Evolutionary conservation across 495 filamentous ascomycete species (phyloP), one percentile per base, ranked within the genome.

Genomic region (Echria macrotheca): DNA sequence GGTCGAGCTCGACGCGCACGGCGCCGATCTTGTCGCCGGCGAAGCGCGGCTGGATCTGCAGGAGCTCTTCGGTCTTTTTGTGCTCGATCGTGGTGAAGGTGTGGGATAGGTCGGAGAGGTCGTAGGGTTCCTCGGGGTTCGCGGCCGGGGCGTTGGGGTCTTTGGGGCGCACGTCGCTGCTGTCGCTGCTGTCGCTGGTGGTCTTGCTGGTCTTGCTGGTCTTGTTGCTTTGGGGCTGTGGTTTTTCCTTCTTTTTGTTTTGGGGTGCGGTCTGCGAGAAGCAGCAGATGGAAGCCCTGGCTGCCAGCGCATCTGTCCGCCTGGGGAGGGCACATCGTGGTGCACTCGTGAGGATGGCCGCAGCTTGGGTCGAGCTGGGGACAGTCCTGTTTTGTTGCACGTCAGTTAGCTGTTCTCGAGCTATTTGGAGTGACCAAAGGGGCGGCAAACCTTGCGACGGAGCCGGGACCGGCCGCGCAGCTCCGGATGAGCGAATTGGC

Each of bases 31-130:
- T 51, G 29, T 84, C 80, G 0, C 83, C 78, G 68, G 28, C 78
- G 76, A 6, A 93, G 74, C n/a, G 81, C 74, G 51, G 79, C 75
- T 31, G 72, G 74, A 45, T 84, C n/a, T n/a, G n/a, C n/a, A n/a
- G 72, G 50, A 73, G 74, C 54, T 75, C 70, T 29, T 83, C 68
- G 22, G 76, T 71, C 36, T 70, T 67, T 19, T 70, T 61, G 50
- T 90, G 81, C n/a, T 75, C 74, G 23, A 71, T 59, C 28, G 82
- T 70, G n/a, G n/a, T n/a, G n/a, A n/a, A n/a, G n/a, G n/a, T n/a
- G n/a, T n/a, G n/a, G n/a, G n/a, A n/a, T 9, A 95, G 70, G 52
- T 75, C 68, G 5, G 77, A 73, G 52, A 93, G 77, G 67, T 91
- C 82, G 60, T 76, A 81, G 4, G 85, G 84, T 56, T 91, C 44